Evolutionary conservation across 2,329 filamentous ascomycete species (phyloP).

Genomic region (Fusarium ambrosium): DNA sequence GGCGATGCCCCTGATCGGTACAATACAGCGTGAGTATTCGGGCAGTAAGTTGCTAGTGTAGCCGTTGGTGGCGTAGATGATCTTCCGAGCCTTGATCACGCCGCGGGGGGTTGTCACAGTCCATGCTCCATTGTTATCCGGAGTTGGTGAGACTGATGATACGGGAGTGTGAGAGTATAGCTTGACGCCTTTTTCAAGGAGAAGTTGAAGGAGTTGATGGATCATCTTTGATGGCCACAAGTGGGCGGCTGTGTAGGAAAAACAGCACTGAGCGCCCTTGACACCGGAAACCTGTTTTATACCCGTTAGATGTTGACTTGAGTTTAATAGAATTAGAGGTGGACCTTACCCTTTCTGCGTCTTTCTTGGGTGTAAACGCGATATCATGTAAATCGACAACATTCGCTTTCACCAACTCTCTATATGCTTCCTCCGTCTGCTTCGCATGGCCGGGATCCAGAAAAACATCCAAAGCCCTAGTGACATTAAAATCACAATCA

Average conservation of each 20-base stretch:
- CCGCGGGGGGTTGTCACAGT: constrained; percentile 52
- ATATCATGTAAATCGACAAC: constrained; percentile 10
- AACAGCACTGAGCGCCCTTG: not conserved
- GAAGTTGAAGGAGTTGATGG: not conserved
- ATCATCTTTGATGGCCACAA: not conserved
- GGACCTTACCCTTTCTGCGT: constrained; percentile 23
- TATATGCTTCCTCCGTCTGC: constrained; percentile 15
- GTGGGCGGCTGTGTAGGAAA: not conserved
- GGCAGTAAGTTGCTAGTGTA: constrained; percentile 74
- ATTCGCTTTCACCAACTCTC: not conserved
- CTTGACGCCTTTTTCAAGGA: not conserved
- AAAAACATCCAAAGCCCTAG: constrained; percentile 56
- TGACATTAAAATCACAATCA: constrained; percentile 33
- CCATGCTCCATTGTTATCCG: not conserved
- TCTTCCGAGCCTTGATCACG: constrained; percentile 62
- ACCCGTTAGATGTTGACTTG: not conserved
- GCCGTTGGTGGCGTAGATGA: constrained; percentile 76
- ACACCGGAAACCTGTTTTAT: constrained; percentile 1
- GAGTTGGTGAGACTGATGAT: not conserved
- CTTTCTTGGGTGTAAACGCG: constrained; percentile 3
- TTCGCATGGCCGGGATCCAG: constrained; percentile 44
- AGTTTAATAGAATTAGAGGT: not conserved
- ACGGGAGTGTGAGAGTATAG: not conserved
- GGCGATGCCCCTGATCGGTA: constrained; percentile 69
- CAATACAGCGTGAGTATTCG: constrained; percentile 70